A percentile compares a stretch with the other conserved stretches of the same genome.
Conservation (phyloP, 306 rosid genomes). For the Vachellia pachyceras region DNA sequence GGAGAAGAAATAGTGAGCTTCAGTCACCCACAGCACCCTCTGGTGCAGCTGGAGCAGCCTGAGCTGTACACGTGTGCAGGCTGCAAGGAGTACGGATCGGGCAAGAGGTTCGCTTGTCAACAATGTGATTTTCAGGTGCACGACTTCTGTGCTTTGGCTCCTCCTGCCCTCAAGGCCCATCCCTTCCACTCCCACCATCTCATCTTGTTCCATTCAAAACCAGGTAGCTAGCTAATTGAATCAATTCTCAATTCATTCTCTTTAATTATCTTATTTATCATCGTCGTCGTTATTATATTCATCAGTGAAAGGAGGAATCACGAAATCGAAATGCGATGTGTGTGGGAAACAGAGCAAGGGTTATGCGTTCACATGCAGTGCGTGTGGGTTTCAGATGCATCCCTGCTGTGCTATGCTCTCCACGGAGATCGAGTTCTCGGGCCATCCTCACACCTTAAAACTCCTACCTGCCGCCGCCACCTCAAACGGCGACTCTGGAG, state of each 20-base stretch:
- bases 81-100: slow-evolving; percentile 82
- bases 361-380: slow-evolving; percentile 64
- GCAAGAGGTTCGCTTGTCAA: slow-evolving; percentile 74
- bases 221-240: slow-evolving; percentile 45
- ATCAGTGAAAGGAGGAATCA: slow-evolving; percentile 65
- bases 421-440: slow-evolving; percentile 44
- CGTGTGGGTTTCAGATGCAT: slow-evolving; percentile 81
- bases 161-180: slow-evolving; percentile 69
- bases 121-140: slow-evolving; percentile 82
- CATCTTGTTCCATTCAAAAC: slow-evolving; percentile 61
- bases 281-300: neutral
- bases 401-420: slow-evolving; percentile 86
- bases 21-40: slow-evolving; percentile 78
- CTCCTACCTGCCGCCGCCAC: slow-evolving; percentile 43
- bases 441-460: slow-evolving; percentile 67
- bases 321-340: slow-evolving; percentile 78
- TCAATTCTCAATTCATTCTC: neutral
- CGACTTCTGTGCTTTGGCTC: slow-evolving; percentile 83
- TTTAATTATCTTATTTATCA: neutral
- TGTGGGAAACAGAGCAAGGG: slow-evolving; percentile 77
- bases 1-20: slow-evolving; percentile 73
- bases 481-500: neutral
- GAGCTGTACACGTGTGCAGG: slow-evolving; percentile 75
- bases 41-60: slow-evolving; percentile 48
- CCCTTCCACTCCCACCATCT: slow-evolving; percentile 83